Evolutionary conservation across 306 rosid species (phyloP), one percentile per base, ranked within the genome.

Genomic region (Fragaria iinumae): DNA sequence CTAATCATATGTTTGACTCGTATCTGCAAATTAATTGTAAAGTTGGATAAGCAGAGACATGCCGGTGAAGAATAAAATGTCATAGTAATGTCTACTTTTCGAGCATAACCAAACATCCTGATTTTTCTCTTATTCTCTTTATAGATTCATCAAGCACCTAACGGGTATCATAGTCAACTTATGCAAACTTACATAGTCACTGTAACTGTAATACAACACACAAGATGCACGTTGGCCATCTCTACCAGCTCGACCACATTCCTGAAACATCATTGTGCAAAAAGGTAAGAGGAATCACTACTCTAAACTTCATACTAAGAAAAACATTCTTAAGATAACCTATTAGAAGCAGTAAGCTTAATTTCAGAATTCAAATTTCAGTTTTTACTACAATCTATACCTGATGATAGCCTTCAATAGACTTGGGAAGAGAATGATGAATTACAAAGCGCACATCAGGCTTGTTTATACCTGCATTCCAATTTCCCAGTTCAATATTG

Each of bases 171-270:
- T 66, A 29, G 10, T 71, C 71, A 50, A 70, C 63, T 44, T 7
- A 49, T 53, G 68, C 70, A 69, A 90, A 89, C 97, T 84, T 75
- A 95, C 97, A 86, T 90, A 95, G 71, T 95, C 99, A 77, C 97
- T 84, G 67, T 95, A 95, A 88, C 87, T 92, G 79, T 95, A 95
- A 78, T 92, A 95, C 78, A 95, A 77, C 80, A 95, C 83, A 81
- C 99, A 95, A 70, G 99, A 95, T 65, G 99, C 81, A 67, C 81
- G 89, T 73, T 80, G 99, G 81, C 99, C 99, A 81, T 95, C 99
- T 86, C 99, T 90, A 84, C 99, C 99, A 82, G 99, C 99, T 79
- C 99, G 97, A 44, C 99, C 97, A 80, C 99, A 95, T 77, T 95
- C 99, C 99, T 95, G 90, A 79, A 81, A 76, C 80, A 72, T 63